These are phyloP conservation scores for Nidula microcarpa DNA, from an alignment of 768 basidiomycete genomes.

Conservation along the genomic window DNA sequence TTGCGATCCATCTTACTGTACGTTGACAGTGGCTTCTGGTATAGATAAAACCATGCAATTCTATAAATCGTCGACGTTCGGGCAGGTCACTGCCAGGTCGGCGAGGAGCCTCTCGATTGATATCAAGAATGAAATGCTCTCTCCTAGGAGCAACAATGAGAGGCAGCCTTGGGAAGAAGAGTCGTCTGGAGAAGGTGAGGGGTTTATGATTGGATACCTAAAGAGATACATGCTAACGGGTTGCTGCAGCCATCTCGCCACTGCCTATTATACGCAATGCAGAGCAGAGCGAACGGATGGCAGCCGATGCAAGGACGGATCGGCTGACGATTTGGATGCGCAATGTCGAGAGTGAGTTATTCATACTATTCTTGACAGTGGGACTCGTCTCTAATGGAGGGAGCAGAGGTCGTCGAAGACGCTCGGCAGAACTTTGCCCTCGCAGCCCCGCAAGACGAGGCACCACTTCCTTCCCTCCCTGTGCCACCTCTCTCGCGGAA, in stretches of 20 bases:
- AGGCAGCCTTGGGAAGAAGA: slow-evolving; percentile 52
- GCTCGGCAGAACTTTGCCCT: slow-evolving; percentile 72
- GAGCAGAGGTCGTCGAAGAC: slow-evolving; percentile 76
- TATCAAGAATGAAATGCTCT: slow-evolving; percentile 13
- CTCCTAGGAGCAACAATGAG: slow-evolving; percentile 10
- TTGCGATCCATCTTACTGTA: not conserved
- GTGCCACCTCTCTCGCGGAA: slow-evolving; percentile 53
- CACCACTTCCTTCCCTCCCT: slow-evolving; percentile 60
- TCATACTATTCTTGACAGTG: too few relatives aligned
- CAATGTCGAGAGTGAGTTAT: slow-evolving; percentile 73
- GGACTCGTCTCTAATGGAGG: too few relatives aligned
- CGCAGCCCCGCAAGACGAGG: slow-evolving; percentile 36
- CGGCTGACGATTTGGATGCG: slow-evolving; percentile 81
- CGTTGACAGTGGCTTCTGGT: not conserved
- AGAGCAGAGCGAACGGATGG: slow-evolving; percentile 46
- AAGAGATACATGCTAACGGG: not conserved
- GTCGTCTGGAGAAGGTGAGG: slow-evolving; percentile 36
- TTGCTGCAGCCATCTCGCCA: slow-evolving; percentile 39
- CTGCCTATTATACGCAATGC: slow-evolving; percentile 53
- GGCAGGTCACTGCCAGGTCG: slow-evolving; percentile 37
- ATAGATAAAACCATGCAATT: slow-evolving; percentile 66
- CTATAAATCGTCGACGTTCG: slow-evolving; percentile 62
- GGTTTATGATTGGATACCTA: too few relatives aligned
- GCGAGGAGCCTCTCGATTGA: slow-evolving; percentile 40
- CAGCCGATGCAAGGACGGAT: slow-evolving; percentile 54